Evolutionary conservation across 345 rosid species (phyloP).

Genomic region (Eucalyptus sp.): DNA sequence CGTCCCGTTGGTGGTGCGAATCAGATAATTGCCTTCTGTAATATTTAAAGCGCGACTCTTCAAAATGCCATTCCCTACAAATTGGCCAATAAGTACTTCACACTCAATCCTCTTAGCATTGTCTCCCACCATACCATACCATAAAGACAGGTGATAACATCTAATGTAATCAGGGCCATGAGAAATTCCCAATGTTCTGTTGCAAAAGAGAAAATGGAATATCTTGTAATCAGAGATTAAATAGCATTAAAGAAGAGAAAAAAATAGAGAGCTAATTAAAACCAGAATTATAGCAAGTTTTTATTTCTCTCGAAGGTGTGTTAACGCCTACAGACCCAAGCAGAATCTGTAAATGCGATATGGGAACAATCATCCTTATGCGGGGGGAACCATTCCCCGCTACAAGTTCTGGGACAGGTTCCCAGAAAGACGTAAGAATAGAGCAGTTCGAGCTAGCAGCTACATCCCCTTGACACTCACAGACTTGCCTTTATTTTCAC

Average conservation of each 20-base stretch:
- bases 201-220: not conserved
- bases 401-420: not conserved
- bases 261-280: not conserved
- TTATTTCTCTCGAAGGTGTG: not conserved
- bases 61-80: not conserved
- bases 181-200: not conserved
- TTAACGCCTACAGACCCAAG: not conserved
- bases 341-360: not conserved
- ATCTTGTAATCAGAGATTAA: not conserved
- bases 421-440: not conserved
- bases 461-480: not conserved
- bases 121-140: not conserved
- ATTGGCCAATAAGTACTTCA: not conserved
- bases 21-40: not conserved
- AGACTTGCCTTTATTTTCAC: not conserved
- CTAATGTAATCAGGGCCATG: not conserved
- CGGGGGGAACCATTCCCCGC: not conserved
- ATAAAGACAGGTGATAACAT: not conserved
- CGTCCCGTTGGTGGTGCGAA: not conserved
- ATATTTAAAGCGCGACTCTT: not conserved
- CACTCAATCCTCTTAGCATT: not conserved
- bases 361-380: not conserved
- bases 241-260: not conserved
- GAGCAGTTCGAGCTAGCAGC: not conserved
- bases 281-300: not conserved